Conservation (phyloP, 805 yeast genomes). For the Zygosaccharomyces kombuchaensis region DNA sequence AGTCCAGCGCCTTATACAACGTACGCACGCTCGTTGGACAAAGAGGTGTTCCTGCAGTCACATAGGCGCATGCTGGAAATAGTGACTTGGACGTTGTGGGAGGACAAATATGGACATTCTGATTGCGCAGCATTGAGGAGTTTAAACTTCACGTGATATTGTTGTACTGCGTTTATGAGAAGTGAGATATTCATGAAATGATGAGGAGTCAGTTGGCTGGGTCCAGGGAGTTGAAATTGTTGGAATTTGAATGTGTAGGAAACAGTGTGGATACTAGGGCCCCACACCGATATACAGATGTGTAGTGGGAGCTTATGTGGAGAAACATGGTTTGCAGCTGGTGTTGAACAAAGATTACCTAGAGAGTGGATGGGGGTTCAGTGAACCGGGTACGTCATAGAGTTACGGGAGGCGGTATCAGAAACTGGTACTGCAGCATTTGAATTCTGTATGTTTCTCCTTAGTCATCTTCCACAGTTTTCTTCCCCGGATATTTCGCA, state of each 20-base stretch:
- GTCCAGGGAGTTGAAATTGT: too few relatives aligned
- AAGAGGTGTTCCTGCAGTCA: conserved; percentile 1
- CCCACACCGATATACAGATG: neutral
- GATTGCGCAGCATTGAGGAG: neutral
- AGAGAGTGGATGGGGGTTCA: too few relatives aligned
- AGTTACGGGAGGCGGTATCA: too few relatives aligned
- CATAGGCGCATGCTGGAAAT: neutral
- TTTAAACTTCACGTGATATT: neutral
- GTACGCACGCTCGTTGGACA: conserved; percentile 1
- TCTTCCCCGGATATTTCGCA: too few relatives aligned
- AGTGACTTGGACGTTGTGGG: neutral
- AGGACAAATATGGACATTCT: conserved; percentile 1
- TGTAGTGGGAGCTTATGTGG: neutral
- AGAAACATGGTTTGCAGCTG: neutral
- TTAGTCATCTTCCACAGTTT: too few relatives aligned
- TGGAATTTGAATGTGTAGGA: neutral
- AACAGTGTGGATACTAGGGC: conserved; percentile 1
- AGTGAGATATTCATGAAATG: neutral
- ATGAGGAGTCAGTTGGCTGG: neutral
- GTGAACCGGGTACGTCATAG: too few relatives aligned
- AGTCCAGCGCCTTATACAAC: conserved; percentile 1
- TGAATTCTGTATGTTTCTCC: too few relatives aligned
- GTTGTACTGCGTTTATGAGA: conserved; percentile 2
- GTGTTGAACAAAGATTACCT: neutral
- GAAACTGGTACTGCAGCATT: too few relatives aligned